Base-by-base conservation (phyloP, 1,139 yeast genomes). In the Kodamaea alishanica region DNA sequence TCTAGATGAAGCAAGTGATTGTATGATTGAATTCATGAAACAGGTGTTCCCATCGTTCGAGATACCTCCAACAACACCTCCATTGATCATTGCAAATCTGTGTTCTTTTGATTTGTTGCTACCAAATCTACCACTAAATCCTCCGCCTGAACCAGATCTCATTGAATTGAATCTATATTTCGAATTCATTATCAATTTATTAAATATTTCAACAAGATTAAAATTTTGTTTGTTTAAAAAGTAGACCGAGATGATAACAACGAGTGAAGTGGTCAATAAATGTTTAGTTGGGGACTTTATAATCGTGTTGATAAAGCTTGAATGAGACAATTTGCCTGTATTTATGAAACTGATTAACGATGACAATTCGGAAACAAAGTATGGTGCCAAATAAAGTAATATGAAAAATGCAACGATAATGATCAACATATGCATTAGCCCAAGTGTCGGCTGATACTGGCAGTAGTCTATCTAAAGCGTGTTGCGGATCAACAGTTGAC, bases 41-140 rank as follows among this genome's bases (percentile, higher is more conserved):
- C 97, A 89, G 0, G 96, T 87, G 54, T 89, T 89, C 9, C 96
- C 96, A 48, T 88, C 96, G 59, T 89, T 89, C 45, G 79, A 75
- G 32, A 89, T 69, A 1, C 97, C 97, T 23, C 96, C 96, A 28
- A 87, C 75, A 45, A 75, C 78, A 4, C 90, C 90, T 44, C 92
- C 92, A 46, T 70, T 69, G 36, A 65, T 65, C 45, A 69, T 48
- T 20, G 79, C 80, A 46, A 66, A 65, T 32, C 55, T 56, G 28
- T 54, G 53, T 42, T 65, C 67, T 35, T 56, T 58, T 15, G 65
- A 51, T 38, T 43, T 46, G 26, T 46, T 36, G 25, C 39, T 33
- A 26, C 38, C 22, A 11, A 34, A 31, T 6, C 28, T 31, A 24
- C 38, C 33, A 11, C 33, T 34, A 15, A 39, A 25, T n/a, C 34